Percentiles rank a stretch among this genome's conserved stretches.
Conservation (phyloP, 1,284 basidiomycete species). For the Leucoagaricus sp. region DNA sequence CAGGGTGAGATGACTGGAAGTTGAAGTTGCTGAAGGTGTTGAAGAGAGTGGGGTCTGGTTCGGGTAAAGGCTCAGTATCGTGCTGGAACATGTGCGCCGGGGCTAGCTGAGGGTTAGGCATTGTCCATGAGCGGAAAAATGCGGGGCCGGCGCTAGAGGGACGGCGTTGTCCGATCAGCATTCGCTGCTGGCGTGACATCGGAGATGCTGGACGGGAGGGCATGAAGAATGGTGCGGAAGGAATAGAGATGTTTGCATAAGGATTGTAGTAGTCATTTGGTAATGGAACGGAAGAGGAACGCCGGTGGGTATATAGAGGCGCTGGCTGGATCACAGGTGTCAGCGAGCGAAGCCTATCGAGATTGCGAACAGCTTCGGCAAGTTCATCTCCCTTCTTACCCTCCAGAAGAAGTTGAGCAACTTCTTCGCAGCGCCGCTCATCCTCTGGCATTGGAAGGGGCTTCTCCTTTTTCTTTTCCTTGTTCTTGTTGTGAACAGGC, state of each 20-base stretch:
- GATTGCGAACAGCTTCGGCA: constrained; percentile 58
- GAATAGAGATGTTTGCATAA: constrained; percentile 36
- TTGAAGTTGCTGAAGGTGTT: constrained; percentile 15
- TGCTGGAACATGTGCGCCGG: constrained; percentile 10
- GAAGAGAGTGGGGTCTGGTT: constrained; percentile 17
- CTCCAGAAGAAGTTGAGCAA: constrained; percentile 63
- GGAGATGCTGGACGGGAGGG: constrained; percentile 8
- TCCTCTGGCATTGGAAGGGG: constrained; percentile 42
- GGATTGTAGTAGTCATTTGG: constrained; percentile 40
- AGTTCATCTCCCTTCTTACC: constrained; percentile 65
- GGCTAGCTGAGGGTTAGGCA: background rate
- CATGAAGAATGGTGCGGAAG: constrained; percentile 39
- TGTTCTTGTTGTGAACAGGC: constrained; percentile 69
- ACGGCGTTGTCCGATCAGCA: constrained; percentile 17
- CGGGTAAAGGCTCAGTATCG: constrained; percentile 15
- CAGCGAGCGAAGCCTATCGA: constrained; percentile 41
- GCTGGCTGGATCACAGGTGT: constrained; percentile 9
- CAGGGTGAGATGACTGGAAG: constrained; percentile 2
- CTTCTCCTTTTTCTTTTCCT: constrained; percentile 50
- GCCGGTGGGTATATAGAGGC: constrained; percentile 37
- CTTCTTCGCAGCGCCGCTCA: constrained; percentile 51
- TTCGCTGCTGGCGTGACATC: constrained; percentile 17
- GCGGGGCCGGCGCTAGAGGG: constrained; percentile 18
- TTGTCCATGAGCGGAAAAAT: constrained; percentile 17
- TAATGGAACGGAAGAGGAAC: constrained; percentile 67